phyloP scores from a whole-genome alignment of 495 filamentous ascomycete species.

The Aspergillus sparsus region DNA sequence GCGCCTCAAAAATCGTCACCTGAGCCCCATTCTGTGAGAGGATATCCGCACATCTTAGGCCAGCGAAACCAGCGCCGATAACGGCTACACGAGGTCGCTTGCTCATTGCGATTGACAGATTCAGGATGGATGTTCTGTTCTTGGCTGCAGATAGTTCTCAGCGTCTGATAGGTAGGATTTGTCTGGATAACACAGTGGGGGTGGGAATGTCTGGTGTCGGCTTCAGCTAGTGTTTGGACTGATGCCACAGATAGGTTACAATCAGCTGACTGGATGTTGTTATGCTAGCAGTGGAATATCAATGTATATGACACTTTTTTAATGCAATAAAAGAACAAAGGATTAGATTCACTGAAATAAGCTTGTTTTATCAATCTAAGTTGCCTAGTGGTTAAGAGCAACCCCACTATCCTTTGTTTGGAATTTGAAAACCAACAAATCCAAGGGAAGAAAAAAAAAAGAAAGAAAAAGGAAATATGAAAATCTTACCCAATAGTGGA shows the following conservation, averaged over 20 bases:
- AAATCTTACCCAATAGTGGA: background rate
- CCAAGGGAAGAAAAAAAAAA: background rate
- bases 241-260: background rate
- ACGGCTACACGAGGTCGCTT: slow-evolving; percentile 62
- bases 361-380: too few relatives aligned
- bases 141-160: background rate
- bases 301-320: too few relatives aligned
- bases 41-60: slow-evolving; percentile 81
- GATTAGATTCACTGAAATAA: too few relatives aligned
- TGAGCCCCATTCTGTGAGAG: slow-evolving; percentile 73
- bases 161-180: background rate
- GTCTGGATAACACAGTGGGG: slow-evolving; percentile 3
- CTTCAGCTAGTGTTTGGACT: background rate
- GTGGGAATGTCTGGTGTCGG: background rate
- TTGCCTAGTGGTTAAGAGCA: too few relatives aligned
- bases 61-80: slow-evolving; percentile 86
- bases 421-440: background rate
- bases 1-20: slow-evolving; percentile 84
- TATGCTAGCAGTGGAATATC: too few relatives aligned
- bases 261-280: background rate
- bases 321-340: too few relatives aligned
- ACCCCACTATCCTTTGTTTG: background rate
- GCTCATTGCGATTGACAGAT: slow-evolving; percentile 17
- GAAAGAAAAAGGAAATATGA: background rate
- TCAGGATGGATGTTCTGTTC: background rate